Conservation (phyloP, 2,329 filamentous ascomycete species). For the Fusarium citri region DNA sequence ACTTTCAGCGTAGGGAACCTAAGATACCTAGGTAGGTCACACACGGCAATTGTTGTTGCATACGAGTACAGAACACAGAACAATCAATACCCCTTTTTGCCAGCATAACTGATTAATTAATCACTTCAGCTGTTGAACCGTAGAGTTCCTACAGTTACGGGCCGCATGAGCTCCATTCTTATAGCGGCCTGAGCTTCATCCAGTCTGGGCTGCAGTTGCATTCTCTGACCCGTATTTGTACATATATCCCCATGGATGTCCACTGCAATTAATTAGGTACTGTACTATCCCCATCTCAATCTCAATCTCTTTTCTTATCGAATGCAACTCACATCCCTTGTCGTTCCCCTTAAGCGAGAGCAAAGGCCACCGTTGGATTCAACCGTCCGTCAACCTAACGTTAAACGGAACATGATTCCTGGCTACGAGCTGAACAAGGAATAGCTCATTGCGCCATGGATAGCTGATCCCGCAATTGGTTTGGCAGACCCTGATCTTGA, state of each 20-base stretch:
- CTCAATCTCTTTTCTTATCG: conserved; percentile 16
- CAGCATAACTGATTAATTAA: conserved; percentile 3
- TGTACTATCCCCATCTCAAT: conserved; percentile 30
- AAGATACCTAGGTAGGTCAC: not conserved
- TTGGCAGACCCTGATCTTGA: not conserved
- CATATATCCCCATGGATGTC: not conserved
- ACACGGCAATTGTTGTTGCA: not conserved
- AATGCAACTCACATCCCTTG: conserved; percentile 37
- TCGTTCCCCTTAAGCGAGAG: conserved; percentile 30
- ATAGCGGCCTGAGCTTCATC: conserved; percentile 28
- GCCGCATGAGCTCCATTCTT: conserved; percentile 27
- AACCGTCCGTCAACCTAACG: conserved; percentile 31
- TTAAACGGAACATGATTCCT: conserved; percentile 20
- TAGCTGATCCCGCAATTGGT: conserved; percentile 17
- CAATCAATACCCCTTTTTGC: conserved; percentile 9
- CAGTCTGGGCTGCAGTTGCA: conserved; percentile 3
- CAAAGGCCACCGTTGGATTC: conserved; percentile 42
- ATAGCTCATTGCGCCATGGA: conserved; percentile 32
- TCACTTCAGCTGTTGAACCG: conserved; percentile 1
- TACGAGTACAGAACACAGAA: conserved; percentile 7
- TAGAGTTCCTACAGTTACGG: conserved; percentile 11
- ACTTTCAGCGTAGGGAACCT: not conserved
- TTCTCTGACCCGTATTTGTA: not conserved
- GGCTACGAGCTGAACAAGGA: conserved; percentile 29
- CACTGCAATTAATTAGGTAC: not conserved